Evolutionary conservation across 768 basidiomycete species (phyloP).

Genomic region (Calocybe indica): DNA sequence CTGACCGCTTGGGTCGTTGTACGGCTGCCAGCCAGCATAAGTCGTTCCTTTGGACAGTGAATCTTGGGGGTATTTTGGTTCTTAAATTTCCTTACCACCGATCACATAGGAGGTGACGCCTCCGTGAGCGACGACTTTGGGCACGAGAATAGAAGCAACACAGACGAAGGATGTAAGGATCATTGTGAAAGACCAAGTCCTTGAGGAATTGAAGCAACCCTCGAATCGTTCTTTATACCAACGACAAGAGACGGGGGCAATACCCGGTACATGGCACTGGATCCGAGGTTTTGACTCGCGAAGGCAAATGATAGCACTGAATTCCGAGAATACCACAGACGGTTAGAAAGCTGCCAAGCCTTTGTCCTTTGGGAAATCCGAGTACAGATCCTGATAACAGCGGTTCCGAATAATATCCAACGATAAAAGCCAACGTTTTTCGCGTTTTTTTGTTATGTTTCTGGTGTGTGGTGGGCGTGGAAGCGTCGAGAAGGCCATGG

Average conservation of each 20-base stretch:
- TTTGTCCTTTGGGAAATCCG: too few relatives aligned
- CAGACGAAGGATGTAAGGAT: not conserved
- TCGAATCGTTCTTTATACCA: too few relatives aligned
- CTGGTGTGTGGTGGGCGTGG: conserved; percentile 11
- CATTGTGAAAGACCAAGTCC: not conserved
- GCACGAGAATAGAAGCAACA: conserved; percentile 20
- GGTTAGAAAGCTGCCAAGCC: too few relatives aligned
- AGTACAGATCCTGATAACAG: too few relatives aligned
- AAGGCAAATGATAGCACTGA: too few relatives aligned
- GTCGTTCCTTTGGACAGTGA: conserved; percentile 14
- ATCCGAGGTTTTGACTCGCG: too few relatives aligned
- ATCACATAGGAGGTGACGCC: conserved; percentile 31
- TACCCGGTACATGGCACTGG: too few relatives aligned
- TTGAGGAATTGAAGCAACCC: not conserved
- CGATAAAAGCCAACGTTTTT: too few relatives aligned
- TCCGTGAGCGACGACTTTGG: conserved; percentile 28
- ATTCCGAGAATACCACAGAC: too few relatives aligned
- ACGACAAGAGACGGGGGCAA: too few relatives aligned
- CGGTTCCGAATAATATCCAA: too few relatives aligned
- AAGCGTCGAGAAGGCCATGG: conserved; percentile 18
- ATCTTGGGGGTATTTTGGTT: not conserved
- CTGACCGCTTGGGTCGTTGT: conserved; percentile 27
- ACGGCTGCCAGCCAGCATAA: conserved; percentile 30
- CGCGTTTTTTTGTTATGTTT: not conserved
- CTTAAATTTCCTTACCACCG: conserved; percentile 15